Evolutionary conservation across 192 early-diverging fungal species (phyloP).

Genomic region (Dissophora globulifera): DNA sequence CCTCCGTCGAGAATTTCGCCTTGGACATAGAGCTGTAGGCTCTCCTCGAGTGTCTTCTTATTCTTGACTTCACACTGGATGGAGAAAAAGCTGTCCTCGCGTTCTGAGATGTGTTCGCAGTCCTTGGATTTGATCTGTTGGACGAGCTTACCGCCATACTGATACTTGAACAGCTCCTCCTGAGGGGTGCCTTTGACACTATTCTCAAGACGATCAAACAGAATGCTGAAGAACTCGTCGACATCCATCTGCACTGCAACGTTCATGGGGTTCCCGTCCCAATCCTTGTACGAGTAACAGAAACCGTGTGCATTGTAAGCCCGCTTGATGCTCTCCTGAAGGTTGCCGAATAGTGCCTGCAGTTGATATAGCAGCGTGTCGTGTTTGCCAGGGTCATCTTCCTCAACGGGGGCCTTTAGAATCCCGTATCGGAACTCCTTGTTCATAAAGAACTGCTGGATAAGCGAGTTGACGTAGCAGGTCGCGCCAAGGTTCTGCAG

Average conservation of each 20-base stretch:
- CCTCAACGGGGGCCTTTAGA: conserved; percentile 51
- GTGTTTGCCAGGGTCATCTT: conserved; percentile 43
- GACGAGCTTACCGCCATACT: conserved; percentile 67
- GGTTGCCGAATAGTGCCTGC: conserved; percentile 60
- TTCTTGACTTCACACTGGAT: conserved; percentile 69
- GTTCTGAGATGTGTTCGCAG: conserved; percentile 63
- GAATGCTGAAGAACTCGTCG: conserved; percentile 68
- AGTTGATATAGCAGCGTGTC: conserved; percentile 62
- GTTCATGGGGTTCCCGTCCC: conserved; percentile 64
- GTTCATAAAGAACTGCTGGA: conserved; percentile 73
- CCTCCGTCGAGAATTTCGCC: conserved; percentile 67
- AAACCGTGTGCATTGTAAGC: conserved; percentile 60
- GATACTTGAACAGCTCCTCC: conserved; percentile 60
- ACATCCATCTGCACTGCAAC: conserved; percentile 70
- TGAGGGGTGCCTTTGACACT: conserved; percentile 58
- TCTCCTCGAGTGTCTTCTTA: conserved; percentile 63
- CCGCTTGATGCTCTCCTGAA: conserved; percentile 60
- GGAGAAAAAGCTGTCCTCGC: conserved; percentile 62
- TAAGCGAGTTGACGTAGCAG: conserved; percentile 69
- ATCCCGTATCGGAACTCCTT: conserved; percentile 58
- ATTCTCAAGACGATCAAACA: conserved; percentile 66
- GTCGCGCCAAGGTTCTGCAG: conserved; percentile 72
- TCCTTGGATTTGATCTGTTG: conserved; percentile 67
- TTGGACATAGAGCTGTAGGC: conserved; percentile 65
- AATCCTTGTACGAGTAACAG: conserved; percentile 62